A percentile compares a stretch with the other conserved stretches of the same genome.
Evolutionary conservation across 116 monocot species (phyloP).

Genomic region (Trichopus zeylanicus): DNA sequence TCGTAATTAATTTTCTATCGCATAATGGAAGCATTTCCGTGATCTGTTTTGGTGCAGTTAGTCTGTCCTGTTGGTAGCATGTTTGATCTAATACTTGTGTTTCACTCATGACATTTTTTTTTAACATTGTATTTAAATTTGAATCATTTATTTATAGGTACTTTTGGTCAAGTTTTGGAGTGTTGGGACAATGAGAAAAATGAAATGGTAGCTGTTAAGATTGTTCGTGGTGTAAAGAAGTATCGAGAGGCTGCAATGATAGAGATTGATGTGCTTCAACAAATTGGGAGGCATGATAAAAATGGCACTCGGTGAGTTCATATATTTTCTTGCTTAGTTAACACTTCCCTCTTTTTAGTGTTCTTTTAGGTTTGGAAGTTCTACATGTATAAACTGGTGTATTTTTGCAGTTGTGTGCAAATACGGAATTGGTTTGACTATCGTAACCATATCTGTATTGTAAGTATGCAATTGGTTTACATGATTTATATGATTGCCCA

Average conservation of each 20-base stretch:
- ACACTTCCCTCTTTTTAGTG: conserved; percentile 1
- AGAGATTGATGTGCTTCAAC: conserved; percentile 82
- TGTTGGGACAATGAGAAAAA: conserved; percentile 87
- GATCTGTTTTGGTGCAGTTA: too few species aligned
- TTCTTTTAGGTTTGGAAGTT: conserved; percentile 15
- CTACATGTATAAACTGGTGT: conserved; percentile 31
- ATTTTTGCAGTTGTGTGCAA: conserved; percentile 99
- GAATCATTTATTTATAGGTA: conserved; percentile 35
- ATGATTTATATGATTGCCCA: conserved; percentile 27
- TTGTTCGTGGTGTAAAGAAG: conserved; percentile 75
- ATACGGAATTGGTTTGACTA: conserved; percentile 99
- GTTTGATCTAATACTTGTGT: too few species aligned
- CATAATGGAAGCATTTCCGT: too few species aligned
- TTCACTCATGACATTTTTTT: too few species aligned
- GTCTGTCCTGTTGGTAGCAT: too few species aligned
- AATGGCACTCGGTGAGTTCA: conserved; percentile 47
- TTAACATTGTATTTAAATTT: too few species aligned
- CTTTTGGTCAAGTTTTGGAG: conserved; percentile 93
- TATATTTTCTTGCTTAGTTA: background rate
- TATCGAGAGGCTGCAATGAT: conserved; percentile 95
- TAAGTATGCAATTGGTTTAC: conserved; percentile 81
- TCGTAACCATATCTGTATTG: conserved; percentile 99
- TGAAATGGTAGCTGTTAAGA: conserved; percentile 98
- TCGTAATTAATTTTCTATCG: background rate
- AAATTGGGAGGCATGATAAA: conserved; percentile 57